Evolutionary conservation across 2,329 filamentous ascomycete species (phyloP).

Genomic region (Aspergillus neoniger): DNA sequence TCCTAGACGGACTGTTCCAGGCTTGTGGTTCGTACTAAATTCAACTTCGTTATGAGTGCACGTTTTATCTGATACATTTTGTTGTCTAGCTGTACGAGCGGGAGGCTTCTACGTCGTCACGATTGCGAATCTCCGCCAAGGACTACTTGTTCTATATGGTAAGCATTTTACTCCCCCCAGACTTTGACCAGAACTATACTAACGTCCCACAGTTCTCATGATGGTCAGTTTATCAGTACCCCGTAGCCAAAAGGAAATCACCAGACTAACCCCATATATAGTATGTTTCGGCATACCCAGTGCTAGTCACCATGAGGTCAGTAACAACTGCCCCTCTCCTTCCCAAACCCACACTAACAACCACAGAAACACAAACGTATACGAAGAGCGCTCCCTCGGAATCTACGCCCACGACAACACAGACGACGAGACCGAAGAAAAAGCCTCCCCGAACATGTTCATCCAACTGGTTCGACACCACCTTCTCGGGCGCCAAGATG

Average conservation of each 20-base stretch:
- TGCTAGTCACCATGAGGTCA: conserved; percentile 38
- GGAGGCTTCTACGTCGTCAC: conserved; percentile 68
- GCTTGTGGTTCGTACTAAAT: conserved; percentile 51
- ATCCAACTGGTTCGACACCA: conserved; percentile 32
- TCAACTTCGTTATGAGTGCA: neutral
- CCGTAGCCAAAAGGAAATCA: neutral
- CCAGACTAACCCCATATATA: conserved; percentile 17
- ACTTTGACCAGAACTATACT: conserved; percentile 4
- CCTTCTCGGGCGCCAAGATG: conserved; percentile 26
- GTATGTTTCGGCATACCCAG: conserved; percentile 41
- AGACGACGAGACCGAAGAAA: conserved; percentile 20
- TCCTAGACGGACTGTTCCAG: conserved; percentile 65
- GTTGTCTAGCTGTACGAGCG: conserved; percentile 53
- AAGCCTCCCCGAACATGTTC: conserved; percentile 24
- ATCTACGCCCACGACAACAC: conserved; percentile 39
- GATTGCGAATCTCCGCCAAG: conserved; percentile 56
- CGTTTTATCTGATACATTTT: neutral
- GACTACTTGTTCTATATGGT: conserved; percentile 36
- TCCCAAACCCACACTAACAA: conserved; percentile 6
- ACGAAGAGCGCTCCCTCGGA: conserved; percentile 68
- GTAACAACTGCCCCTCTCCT: neutral
- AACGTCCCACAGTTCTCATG: conserved; percentile 36
- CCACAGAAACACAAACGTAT: conserved; percentile 66
- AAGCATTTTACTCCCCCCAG: neutral
- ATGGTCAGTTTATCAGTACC: conserved; percentile 29